phyloP scores from a whole-genome alignment of 345 rosid species.

The Clarkia xantiana region DNA sequence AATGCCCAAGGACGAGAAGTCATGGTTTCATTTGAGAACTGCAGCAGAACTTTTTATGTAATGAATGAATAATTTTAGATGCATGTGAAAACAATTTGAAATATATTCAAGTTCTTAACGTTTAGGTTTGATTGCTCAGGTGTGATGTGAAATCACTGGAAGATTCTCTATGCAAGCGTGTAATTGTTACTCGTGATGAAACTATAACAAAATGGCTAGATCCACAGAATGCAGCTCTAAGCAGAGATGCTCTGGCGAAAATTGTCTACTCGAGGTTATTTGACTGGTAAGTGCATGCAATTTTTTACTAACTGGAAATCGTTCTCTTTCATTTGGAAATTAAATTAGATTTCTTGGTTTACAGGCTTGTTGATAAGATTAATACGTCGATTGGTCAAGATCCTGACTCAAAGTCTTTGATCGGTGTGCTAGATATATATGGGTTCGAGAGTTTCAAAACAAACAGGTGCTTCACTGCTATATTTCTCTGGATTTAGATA shows the following conservation, averaged over 20 bases:
- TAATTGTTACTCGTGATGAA: slow-evolving; percentile 93
- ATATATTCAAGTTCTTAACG: slow-evolving; percentile 13
- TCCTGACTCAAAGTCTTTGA: slow-evolving; percentile 67
- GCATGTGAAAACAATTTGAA: not conserved
- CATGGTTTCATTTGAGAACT: slow-evolving; percentile 69
- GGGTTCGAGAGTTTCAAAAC: slow-evolving; percentile 99
- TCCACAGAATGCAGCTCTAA: slow-evolving; percentile 68
- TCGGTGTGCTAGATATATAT: slow-evolving; percentile 94
- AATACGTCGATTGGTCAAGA: slow-evolving; percentile 92
- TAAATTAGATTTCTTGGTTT: slow-evolving; percentile 9
- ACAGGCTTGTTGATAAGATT: slow-evolving; percentile 87
- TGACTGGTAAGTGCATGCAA: slow-evolving; percentile 91
- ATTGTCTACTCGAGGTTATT: slow-evolving; percentile 78
- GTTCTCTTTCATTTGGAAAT: too few relatives aligned
- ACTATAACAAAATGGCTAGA: slow-evolving; percentile 90
- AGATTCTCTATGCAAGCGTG: slow-evolving; percentile 95
- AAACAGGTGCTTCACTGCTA: slow-evolving; percentile 93
- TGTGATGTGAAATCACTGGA: slow-evolving; percentile 73
- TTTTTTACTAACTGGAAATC: too few relatives aligned
- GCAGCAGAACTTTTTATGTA: slow-evolving; percentile 83
- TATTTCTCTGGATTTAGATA: slow-evolving; percentile 32
- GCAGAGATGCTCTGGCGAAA: slow-evolving; percentile 95
- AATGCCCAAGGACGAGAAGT: slow-evolving; percentile 72
- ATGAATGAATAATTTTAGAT: not conserved
- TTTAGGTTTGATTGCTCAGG: slow-evolving; percentile 31